These are phyloP conservation scores for Suhomyces chickasaworum DNA, from an alignment of 1,139 yeast genomes.

Conservation along the genomic window DNA sequence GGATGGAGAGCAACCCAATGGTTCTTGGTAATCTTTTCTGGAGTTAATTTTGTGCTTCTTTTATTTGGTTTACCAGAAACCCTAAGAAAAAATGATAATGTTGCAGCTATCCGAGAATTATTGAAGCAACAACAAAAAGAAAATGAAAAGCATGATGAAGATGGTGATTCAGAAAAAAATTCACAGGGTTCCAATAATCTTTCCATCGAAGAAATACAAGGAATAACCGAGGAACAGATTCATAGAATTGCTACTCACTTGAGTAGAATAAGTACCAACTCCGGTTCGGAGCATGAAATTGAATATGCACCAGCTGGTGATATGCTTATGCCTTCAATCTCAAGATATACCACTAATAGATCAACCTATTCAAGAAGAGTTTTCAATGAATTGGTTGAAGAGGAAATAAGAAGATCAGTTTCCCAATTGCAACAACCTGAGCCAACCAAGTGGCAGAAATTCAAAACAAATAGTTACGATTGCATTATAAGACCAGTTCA, in stretches of 20 bases:
- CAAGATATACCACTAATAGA: constrained; percentile 38
- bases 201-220: constrained; percentile 20
- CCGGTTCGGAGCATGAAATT: constrained; percentile 9
- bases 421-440: background rate
- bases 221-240: constrained; percentile 19
- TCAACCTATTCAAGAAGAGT: constrained; percentile 35
- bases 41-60: constrained; percentile 51
- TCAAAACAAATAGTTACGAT: constrained; percentile 37
- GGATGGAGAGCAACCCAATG: constrained; percentile 92
- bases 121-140: constrained; percentile 13
- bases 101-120: constrained; percentile 50
- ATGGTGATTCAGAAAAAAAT: constrained; percentile 14
- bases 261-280: constrained; percentile 14
- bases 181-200: constrained; percentile 14
- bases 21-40: constrained; percentile 73
- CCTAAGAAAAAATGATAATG: constrained; percentile 54
- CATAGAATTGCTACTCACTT: constrained; percentile 25
- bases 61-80: constrained; percentile 75
- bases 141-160: constrained; percentile 20
- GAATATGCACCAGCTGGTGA: constrained; percentile 38
- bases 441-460: constrained; percentile 13
- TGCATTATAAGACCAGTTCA: constrained; percentile 49
- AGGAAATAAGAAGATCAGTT: constrained; percentile 20
- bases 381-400: constrained; percentile 28
- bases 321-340: constrained; percentile 40